Base-by-base conservation (phyloP, 2,329 filamentous ascomycete genomes). In the Arthrobotrys entomopaga region DNA sequence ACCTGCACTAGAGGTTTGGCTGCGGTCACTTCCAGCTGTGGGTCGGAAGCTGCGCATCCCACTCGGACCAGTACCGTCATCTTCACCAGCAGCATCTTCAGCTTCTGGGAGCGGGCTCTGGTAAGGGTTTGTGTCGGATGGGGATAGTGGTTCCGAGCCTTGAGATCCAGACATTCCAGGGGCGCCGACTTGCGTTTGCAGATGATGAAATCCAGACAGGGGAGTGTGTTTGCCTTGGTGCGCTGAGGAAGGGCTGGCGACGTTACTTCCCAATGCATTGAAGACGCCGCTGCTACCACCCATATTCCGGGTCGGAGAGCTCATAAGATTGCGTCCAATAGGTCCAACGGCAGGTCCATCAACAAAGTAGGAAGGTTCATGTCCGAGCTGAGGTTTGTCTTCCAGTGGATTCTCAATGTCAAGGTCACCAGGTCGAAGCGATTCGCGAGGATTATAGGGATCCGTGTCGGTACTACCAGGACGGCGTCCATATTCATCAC, bases 81-180 rank as follows among this genome's bases (percentile, higher is more conserved):
- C 86, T 52, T 86, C 84, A 76, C 87, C 86, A 72, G 88, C 86
- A 16, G 87, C 87, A 54, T 91, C 88, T 3, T 84, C 84, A 50
- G 88, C 88, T 24, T 93, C 90, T 42, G 90, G 91, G 6, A 91
- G 88, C 1, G 95, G 95, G 81, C 94, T 98, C 77, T 93, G 91
- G 80, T 95, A 99, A 1, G 95, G 95, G 80, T 99, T 99, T 2
- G 95, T 98, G 79, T 96, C 92, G 0, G 93, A 95, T 10, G 95
- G 95, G 80, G 94, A 98, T 79, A 92, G 87, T 0, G 91, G 90
- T 70, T 92, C 91, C 77, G 89, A 85, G n/a, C 85, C 84, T 49
- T 77, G 73, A 22, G 76, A 74, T 49, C 77, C 77, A 20, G 77
- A 78, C 54, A 78, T 67, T 16, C 79, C 78, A 38, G 15, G 11